A percentile compares a stretch with the other conserved stretches of the same genome.
These are phyloP conservation scores for Debaryomyces robertsiae DNA, from an alignment of 1,139 yeast species.

Conservation along the genomic window DNA sequence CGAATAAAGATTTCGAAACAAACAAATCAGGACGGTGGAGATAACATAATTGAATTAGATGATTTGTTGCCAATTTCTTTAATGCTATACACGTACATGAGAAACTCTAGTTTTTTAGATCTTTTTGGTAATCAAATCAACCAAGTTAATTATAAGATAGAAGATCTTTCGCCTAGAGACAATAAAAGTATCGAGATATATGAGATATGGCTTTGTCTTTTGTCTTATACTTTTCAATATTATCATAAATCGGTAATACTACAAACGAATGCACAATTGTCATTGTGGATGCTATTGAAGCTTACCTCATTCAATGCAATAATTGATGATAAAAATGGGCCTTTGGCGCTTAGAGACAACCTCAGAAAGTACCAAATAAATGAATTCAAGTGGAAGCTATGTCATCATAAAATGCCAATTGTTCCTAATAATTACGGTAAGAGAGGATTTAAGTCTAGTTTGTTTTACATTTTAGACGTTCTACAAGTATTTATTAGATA, in stretches of 20 bases:
- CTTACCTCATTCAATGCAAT: conserved; percentile 23
- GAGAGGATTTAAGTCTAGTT: conserved; percentile 31
- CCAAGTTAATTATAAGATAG: conserved; percentile 17
- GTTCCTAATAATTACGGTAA: conserved; percentile 30
- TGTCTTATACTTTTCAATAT: conserved; percentile 41
- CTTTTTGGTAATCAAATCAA: conserved; percentile 23
- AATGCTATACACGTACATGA: conserved; percentile 20
- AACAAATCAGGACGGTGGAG: conserved; percentile 14
- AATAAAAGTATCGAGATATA: conserved; percentile 26
- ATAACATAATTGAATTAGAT: conserved; percentile 17
- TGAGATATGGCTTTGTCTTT: conserved; percentile 40
- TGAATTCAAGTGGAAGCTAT: conserved; percentile 45
- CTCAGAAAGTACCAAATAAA: conserved; percentile 30
- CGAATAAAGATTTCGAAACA: conserved; percentile 15
- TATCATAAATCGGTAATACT: conserved; percentile 32
- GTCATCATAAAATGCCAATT: conserved; percentile 42
- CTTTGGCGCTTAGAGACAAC: conserved; percentile 13
- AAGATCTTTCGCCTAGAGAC: conserved; percentile 19
- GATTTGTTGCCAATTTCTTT: conserved; percentile 11
- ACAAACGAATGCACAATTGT: conserved; percentile 26
- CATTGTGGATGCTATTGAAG: conserved; percentile 26
- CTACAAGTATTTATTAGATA: conserved; percentile 40
- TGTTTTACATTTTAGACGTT: conserved; percentile 42
- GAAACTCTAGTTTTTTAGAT: conserved; percentile 26
- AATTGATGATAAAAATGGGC: conserved; percentile 7